Base-by-base conservation (phyloP, 768 basidiomycete species). In the Boletus patriciae region DNA sequence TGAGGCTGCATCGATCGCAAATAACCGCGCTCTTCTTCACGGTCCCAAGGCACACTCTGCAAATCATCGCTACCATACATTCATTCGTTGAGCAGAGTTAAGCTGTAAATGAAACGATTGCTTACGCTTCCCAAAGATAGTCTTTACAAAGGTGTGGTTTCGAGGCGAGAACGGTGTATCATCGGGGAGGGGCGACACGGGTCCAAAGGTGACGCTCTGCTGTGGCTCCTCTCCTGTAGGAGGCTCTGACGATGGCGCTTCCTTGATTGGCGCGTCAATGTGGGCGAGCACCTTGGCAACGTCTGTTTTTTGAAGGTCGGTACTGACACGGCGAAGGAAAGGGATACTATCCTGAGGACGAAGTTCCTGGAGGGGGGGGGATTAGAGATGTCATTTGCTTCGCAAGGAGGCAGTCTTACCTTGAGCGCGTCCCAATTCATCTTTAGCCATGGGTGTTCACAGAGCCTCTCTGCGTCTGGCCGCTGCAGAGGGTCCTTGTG, bases 341-440 rank as follows among this genome's bases (percentile, higher is more conserved):
- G 96, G 96, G 36, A 98, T 91, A 67, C 92, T 94, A 67, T 98
- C 96, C 67, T 97, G 90, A 46, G 90, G 90, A 23, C 92, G 88
- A 31, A 96, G 76, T 63, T 93, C 88, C 86, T 89, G 58, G 27
- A 18, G 55, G 31, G 50, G 47, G 57, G 50, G 47, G 57, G 19
- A 29, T 62, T 7, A 48, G 52, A 27, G 21, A 27, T 18, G 12
- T 13, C 25, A 10, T 29, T 38, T 23, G 10, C 31, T 36, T 41
- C 37, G n/a, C 43, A 36, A 29, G 6, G 29, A 38, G 29, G 25
- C 13, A 12, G 3, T 60, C 78, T 50, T 66, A 92, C 94, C 80
- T 92, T 86, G 64, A 88, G 79, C n/a, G 81, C 79, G 41, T 82
- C 86, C 82, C 88, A 92, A 60, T 86, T 87, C 61, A 80, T 83